phyloP scores from a whole-genome alignment of 768 basidiomycete species.

The Paxillus involutus region DNA sequence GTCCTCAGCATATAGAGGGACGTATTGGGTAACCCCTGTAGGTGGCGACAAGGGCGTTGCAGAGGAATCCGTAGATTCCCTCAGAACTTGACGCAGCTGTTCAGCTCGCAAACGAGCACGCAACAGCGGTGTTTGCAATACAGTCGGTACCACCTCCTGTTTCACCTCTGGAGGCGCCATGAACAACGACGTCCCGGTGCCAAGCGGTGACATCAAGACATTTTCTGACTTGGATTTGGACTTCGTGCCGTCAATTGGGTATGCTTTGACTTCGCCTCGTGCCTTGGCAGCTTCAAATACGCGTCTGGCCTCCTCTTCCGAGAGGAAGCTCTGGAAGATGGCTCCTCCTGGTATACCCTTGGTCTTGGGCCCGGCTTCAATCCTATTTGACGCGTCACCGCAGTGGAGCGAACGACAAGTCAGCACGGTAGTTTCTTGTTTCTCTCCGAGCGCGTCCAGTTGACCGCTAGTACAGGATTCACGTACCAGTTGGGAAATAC shows the following conservation, averaged over 20 bases:
- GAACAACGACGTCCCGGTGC: constrained; percentile 15
- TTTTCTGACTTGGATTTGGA: constrained; percentile 7
- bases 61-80: constrained; percentile 6
- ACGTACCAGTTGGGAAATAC: constrained; percentile 30
- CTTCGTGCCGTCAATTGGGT: constrained; percentile 3
- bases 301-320: constrained; percentile 40
- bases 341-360: constrained; percentile 42
- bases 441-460: constrained; percentile 7
- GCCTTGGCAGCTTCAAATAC: constrained; percentile 29
- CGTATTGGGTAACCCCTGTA: constrained; percentile 23
- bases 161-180: constrained; percentile 8
- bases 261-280: constrained; percentile 28
- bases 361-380: constrained; percentile 44
- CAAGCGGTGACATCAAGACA: constrained; percentile 15
- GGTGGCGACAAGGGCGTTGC: constrained; percentile 24
- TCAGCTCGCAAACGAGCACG: constrained; percentile 1
- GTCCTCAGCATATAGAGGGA: constrained; percentile 14
- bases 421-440: constrained; percentile 21
- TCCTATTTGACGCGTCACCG: constrained; percentile 34
- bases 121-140: neutral
- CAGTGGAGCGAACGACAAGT: constrained; percentile 6
- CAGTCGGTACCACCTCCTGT: neutral
- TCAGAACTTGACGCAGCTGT: constrained; percentile 9
- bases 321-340: constrained; percentile 41
- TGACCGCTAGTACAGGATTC: neutral